phyloP scores from a whole-genome alignment of 768 basidiomycete genomes.

The Leucogyrophana mollusca region DNA sequence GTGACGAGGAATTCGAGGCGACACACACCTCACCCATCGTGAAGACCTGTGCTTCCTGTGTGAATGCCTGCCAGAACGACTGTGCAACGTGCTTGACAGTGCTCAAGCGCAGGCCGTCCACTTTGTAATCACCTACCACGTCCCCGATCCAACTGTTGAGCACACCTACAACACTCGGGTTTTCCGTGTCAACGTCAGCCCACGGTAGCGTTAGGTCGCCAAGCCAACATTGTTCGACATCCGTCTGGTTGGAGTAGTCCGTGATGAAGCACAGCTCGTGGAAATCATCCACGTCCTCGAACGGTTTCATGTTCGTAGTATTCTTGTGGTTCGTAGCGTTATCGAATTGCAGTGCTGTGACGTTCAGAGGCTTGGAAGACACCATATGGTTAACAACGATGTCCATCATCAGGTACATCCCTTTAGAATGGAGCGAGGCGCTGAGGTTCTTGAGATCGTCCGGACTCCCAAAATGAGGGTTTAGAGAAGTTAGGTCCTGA shows the following conservation, averaged over 20 bases:
- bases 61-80: constrained; percentile 55
- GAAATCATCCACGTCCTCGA: constrained; percentile 35
- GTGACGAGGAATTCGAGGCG: constrained; percentile 46
- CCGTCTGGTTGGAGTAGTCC: constrained; percentile 44
- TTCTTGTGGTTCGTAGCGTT: constrained; percentile 12
- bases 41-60: constrained; percentile 46
- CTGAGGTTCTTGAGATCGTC: constrained; percentile 51
- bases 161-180: constrained; percentile 38
- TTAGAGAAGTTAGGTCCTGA: constrained; percentile 44
- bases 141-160: constrained; percentile 48
- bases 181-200: constrained; percentile 57
- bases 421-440: constrained; percentile 44
- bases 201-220: constrained; percentile 54
- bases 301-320: constrained; percentile 24
- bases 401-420: constrained; percentile 64
- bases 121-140: constrained; percentile 44
- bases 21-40: constrained; percentile 51
- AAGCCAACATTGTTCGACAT: constrained; percentile 59
- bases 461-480: constrained; percentile 51
- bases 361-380: constrained; percentile 25
- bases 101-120: constrained; percentile 59
- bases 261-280: constrained; percentile 41
- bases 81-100: constrained; percentile 56
- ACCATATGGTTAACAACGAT: constrained; percentile 65
- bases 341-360: constrained; percentile 22